Evolutionary conservation across 2,329 filamentous ascomycete species (phyloP).

Genomic region (Aspergillus hortae): DNA sequence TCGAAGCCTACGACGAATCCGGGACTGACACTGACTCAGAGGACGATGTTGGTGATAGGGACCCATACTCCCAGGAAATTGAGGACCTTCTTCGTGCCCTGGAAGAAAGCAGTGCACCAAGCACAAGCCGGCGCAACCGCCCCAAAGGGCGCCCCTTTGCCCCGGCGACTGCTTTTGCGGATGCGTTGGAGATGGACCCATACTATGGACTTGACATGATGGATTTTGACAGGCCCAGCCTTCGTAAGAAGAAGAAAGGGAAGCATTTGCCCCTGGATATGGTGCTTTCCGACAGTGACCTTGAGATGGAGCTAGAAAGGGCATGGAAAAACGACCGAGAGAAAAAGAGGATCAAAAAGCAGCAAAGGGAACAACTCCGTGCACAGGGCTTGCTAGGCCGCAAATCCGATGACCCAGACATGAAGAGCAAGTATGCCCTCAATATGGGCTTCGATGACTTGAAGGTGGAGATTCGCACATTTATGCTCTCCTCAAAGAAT

Average conservation of each 20-base stretch:
- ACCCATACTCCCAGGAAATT: background rate
- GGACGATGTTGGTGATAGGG: background rate
- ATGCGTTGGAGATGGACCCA: slow-evolving; percentile 56
- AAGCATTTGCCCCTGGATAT: slow-evolving; percentile 53
- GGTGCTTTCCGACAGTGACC: slow-evolving; percentile 63
- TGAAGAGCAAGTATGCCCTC: slow-evolving; percentile 67
- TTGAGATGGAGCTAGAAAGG: slow-evolving; percentile 57
- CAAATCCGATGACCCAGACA: slow-evolving; percentile 54
- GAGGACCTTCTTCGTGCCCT: background rate
- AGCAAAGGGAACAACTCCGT: slow-evolving; percentile 66
- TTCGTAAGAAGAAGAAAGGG: slow-evolving; percentile 64
- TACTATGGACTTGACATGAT: slow-evolving; percentile 77
- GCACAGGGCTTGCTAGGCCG: slow-evolving; percentile 61
- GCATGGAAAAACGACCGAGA: slow-evolving; percentile 66
- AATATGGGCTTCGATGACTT: slow-evolving; percentile 71
- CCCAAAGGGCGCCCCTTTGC: slow-evolving; percentile 40
- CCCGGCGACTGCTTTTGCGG: slow-evolving; percentile 54
- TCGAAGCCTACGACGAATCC: background rate
- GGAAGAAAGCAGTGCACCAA: background rate
- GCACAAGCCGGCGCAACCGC: background rate
- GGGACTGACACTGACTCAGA: slow-evolving; percentile 3
- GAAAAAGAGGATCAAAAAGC: slow-evolving; percentile 69
- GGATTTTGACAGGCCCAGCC: slow-evolving; percentile 71
- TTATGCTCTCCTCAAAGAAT: slow-evolving; percentile 61
- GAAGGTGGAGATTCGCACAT: slow-evolving; percentile 67